Evolutionary conservation across 164 flowering plant genomes (phyloP).

Genomic region (Vitis riparia): DNA sequence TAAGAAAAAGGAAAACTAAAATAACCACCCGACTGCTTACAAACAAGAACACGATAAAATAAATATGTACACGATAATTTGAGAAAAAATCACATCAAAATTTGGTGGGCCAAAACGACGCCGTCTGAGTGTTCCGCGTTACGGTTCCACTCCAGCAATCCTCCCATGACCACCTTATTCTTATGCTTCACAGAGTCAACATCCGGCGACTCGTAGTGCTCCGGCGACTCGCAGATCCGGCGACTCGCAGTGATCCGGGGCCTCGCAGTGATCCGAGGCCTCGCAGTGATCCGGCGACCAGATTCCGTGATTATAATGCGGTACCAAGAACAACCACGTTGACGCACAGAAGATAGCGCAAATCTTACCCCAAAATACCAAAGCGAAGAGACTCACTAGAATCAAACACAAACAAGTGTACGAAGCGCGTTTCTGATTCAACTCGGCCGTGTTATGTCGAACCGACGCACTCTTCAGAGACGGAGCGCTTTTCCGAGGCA

Average conservation of each 20-base stretch:
- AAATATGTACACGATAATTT: too few species aligned
- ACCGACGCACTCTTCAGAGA: background rate
- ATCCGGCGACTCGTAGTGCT: background rate
- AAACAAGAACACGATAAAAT: too few species aligned
- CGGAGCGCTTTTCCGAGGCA: background rate
- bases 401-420: conserved; percentile 11
- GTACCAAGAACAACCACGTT: conserved; percentile 22
- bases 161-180: conserved; percentile 39
- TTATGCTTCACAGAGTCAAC: conserved; percentile 22
- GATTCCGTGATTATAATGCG: background rate
- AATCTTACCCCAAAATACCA: conserved; percentile 37
- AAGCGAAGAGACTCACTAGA: conserved; percentile 23
- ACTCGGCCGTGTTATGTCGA: background rate
- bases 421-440: background rate
- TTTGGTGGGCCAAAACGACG: too few species aligned
- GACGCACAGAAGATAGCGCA: conserved; percentile 37
- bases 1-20: too few species aligned
- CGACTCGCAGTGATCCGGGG: too few species aligned
- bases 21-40: too few species aligned
- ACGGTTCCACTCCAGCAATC: conserved; percentile 25
- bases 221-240: too few species aligned
- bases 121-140: background rate
- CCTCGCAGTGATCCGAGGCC: too few species aligned
- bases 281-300: background rate
- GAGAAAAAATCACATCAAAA: too few species aligned